phyloP scores from a whole-genome alignment of 2,329 filamentous ascomycete species.

The Pseudopyrenochaeta lycopersici region DNA sequence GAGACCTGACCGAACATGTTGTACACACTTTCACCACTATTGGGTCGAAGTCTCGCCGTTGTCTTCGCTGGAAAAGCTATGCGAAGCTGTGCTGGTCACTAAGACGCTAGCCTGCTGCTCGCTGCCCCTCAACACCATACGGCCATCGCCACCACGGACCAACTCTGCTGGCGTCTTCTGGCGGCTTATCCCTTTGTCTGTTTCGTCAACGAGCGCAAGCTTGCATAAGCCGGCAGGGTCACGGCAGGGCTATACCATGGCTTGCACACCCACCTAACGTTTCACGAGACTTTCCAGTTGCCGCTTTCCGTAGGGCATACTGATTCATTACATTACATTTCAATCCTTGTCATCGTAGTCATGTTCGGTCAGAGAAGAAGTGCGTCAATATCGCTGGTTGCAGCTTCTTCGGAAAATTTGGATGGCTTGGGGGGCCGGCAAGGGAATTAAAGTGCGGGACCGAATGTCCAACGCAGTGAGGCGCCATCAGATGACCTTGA shows the following conservation, averaged over 20 bases:
- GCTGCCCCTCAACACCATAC: slow-evolving; percentile 43
- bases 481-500: slow-evolving; percentile 25
- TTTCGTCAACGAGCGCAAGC: slow-evolving; percentile 25
- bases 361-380: too few species aligned
- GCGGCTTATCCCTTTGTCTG: slow-evolving; percentile 27
- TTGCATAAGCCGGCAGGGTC: slow-evolving; percentile 24
- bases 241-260: slow-evolving; percentile 10
- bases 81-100: slow-evolving; percentile 13
- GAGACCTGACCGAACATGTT: too few species aligned
- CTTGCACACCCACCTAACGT: slow-evolving; percentile 9
- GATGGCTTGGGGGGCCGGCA: slow-evolving; percentile 2
- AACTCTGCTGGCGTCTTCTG: slow-evolving; percentile 2
- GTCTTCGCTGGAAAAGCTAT: neutral
- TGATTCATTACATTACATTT: neutral
- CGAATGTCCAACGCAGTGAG: slow-evolving; percentile 5
- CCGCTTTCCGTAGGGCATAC: neutral
- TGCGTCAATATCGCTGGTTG: slow-evolving; percentile 7
- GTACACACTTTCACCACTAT: too few species aligned
- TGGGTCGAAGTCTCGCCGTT: neutral
- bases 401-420: neutral
- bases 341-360: neutral
- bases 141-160: slow-evolving; percentile 32
- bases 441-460: slow-evolving; percentile 8
- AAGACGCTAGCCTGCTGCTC: slow-evolving; percentile 1
- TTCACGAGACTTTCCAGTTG: slow-evolving; percentile 4